Evolutionary conservation across 495 filamentous ascomycete genomes (phyloP), one percentile per base, ranked within the genome.

Genomic region (Parathielavia hyrcaniae): DNA sequence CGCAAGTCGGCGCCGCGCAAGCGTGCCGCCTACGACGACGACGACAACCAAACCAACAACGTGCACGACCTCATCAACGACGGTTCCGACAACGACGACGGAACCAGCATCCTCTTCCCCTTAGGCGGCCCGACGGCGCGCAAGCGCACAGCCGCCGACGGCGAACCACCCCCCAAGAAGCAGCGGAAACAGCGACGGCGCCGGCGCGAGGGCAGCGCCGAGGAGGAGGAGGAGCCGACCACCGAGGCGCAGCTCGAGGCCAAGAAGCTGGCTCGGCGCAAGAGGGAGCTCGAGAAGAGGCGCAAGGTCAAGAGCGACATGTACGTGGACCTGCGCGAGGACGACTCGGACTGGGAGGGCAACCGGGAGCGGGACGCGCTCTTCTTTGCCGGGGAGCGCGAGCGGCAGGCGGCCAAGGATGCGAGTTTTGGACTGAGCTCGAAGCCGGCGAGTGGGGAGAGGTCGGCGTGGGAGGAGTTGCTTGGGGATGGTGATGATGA

Each of bases 241-340:
- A 79, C n/a, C 26, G 26, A 30, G 6, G 76, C 73, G 47, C 61
- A 70, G 11, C 61, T 71, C 12, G 73, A 71, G 41, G 77, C 72
- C 50, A 70, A 69, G 36, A 79, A 76, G 39, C 77, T 77, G 12
- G 74, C 76, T 16, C 74, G 77, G n/a, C 80, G 81, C 60, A 69
- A 79, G 50, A 76, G 78, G 44, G 76, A 88, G 59, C 71, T 81
- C 20, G 85, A 84, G 54, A 86, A 88, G 67, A 76, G 80, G 56
- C 75, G 75, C 19, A 86, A 86, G 68, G 88, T 95, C 69, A 97
- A 96, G 77, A 91, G 86, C 67, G 82, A 83, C 19, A 70, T 92
- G 40, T 95, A 83, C 68, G 86, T 98, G 38, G 79, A 85, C 59
- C 81, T 83, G 38, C 88, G 84, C 67, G 88, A 90, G 59, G 90